Conservation (phyloP, 345 rosid genomes). For the Ceriops decandra region DNA sequence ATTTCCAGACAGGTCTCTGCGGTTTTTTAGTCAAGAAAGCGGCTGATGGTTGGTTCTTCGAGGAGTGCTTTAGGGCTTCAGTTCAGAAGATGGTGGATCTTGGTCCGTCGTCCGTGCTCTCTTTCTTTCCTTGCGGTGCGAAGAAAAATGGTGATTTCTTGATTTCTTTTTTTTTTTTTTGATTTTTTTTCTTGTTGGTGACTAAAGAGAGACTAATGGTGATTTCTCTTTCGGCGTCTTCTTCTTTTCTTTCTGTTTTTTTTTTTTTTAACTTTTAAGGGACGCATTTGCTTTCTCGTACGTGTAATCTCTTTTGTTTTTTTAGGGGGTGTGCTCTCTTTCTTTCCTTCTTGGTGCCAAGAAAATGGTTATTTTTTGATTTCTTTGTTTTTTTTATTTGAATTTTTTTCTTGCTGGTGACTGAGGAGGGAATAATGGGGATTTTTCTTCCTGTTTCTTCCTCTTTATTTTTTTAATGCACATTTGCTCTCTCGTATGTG, state of each 20-base stretch:
- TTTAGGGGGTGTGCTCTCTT: constrained; percentile 26
- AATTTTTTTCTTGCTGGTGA: background rate
- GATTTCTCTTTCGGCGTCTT: too few relatives aligned
- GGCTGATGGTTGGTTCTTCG: constrained; percentile 18
- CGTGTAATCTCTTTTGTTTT: too few relatives aligned
- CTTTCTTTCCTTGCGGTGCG: constrained; percentile 78
- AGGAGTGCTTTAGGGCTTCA: constrained; percentile 46
- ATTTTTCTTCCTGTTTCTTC: too few relatives aligned
- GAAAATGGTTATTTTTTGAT: constrained; percentile 44
- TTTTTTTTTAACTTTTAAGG: too few relatives aligned
- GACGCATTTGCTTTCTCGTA: too few relatives aligned
- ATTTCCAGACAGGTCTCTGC: constrained; percentile 23
- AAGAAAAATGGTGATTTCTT: constrained; percentile 49
- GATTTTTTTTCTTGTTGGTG: background rate
- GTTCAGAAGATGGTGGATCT: constrained; percentile 40
- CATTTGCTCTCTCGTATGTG: too few relatives aligned
- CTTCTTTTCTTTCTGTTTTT: too few relatives aligned
- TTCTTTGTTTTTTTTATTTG: background rate
- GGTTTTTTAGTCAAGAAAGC: constrained; percentile 19
- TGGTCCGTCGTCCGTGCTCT: constrained; percentile 11
- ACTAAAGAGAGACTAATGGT: background rate
- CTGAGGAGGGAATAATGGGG: background rate
- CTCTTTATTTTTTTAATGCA: too few relatives aligned
- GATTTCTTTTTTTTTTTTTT: background rate
- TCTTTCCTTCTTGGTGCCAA: constrained; percentile 76